Evolutionary conservation across 148 eudicot genomes (phyloP), one percentile per base, ranked within the genome.

Genomic region (Rheum nobile): DNA sequence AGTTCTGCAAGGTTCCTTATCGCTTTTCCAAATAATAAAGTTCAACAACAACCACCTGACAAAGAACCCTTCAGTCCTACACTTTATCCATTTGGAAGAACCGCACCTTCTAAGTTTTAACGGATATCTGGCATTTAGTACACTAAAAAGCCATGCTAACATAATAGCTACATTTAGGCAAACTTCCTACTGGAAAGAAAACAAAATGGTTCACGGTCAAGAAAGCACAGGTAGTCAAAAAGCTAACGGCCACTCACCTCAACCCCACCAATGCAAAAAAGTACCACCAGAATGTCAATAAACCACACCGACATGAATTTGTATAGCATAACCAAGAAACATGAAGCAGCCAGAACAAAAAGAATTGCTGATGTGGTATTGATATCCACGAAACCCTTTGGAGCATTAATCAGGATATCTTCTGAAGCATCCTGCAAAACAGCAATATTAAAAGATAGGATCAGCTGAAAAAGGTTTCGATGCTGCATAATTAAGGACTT

Each of bases 241-340:
- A 75, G 0, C 31, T 48, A 72, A 47, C 75, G 34, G 57, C 32
- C 31, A 74, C 55, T 74, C 87, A 95, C 99, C 99, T 95, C 99
- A 28, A 86, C 87, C 37, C 99, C 99, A 72, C 97, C 99, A 61
- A 95, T 87, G 86, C 91, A 87, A 72, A 95, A 95, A 70, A 95
- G 86, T 75, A 90, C 97, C 83, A 95, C 94, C 74, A 95, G 85
- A 78, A 95, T 80, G 77, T 95, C 99, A 57, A 92, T 88, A 79
- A 95, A 95, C 96, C 94, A 88, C 37, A 42, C 71, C 8, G 99
- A 88, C 99, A 95, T 95, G 73, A 90, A 82, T 82, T 95, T 92
- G 96, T 95, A 95, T 79, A 95, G 94, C 97, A 95, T 85, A 71
- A 95, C 77, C 88, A 92, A 80, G 89, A 95, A 92, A 63, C 94